These are phyloP conservation scores for Ceratocystis lukuohia DNA, from an alignment of 2,329 filamentous ascomycete genomes.

Conservation along the genomic window DNA sequence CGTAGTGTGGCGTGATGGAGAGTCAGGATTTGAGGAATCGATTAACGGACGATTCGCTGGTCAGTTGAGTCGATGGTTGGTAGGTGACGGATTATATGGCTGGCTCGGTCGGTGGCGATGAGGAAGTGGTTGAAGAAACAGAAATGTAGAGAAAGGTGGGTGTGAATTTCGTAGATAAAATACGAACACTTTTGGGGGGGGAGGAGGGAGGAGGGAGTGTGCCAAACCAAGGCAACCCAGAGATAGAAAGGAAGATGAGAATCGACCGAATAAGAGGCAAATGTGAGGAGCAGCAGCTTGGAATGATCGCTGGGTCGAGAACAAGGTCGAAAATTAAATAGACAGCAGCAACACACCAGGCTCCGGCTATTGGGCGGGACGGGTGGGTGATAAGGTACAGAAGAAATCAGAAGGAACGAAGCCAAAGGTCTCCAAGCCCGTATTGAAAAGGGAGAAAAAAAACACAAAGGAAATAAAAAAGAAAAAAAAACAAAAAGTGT, in stretches of 20 bases:
- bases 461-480: neutral
- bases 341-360: neutral
- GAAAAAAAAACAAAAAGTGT: neutral
- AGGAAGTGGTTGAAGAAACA: slow-evolving; percentile 8
- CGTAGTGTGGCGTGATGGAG: neutral
- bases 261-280: neutral
- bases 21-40: neutral
- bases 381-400: neutral
- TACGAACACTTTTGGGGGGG: neutral
- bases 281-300: neutral
- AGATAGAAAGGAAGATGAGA: neutral
- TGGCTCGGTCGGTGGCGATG: slow-evolving; percentile 2
- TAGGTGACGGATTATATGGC: neutral
- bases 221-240: neutral
- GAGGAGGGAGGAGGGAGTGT: neutral
- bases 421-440: no score
- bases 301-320: neutral
- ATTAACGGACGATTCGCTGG: neutral
- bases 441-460: neutral
- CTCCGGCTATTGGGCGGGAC: neutral
- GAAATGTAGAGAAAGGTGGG: slow-evolving; percentile 15
- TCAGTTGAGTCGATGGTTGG: neutral
- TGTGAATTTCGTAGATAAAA: neutral
- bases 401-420: neutral
- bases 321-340: neutral